These are phyloP conservation scores for Acanthamoeba royreba DNA, from an alignment of 208 protist species.

Conservation along the genomic window DNA sequence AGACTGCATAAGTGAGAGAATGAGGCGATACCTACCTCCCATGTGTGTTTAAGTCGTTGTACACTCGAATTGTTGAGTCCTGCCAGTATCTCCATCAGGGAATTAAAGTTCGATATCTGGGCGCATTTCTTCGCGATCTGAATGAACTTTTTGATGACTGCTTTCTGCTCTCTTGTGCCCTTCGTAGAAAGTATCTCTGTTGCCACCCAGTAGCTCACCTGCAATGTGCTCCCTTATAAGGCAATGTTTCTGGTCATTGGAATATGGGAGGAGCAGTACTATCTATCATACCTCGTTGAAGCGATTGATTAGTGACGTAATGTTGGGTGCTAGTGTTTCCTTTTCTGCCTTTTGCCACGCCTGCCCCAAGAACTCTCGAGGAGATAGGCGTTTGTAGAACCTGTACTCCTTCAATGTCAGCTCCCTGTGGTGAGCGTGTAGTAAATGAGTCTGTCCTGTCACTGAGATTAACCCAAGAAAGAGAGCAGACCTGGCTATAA, in stretches of 20 bases:
- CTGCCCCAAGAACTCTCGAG: not conserved
- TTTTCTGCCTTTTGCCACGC: not conserved
- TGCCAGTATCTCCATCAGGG: not conserved
- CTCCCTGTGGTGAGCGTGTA: not conserved
- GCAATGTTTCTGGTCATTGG: no score
- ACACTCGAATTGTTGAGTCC: not conserved
- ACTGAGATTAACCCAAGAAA: not conserved
- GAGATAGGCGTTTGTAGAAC: not conserved
- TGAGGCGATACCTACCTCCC: not conserved
- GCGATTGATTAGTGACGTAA: constrained; percentile 4
- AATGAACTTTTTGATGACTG: constrained; percentile 6
- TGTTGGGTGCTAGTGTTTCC: not conserved
- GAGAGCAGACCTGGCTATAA: not conserved
- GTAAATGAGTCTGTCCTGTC: not conserved
- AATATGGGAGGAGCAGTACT: no score
- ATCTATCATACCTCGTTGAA: constrained; percentile 23
- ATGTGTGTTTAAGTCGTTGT: not conserved
- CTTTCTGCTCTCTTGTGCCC: not conserved
- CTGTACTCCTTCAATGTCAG: not conserved
- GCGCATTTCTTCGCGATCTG: not conserved
- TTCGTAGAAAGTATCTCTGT: not conserved
- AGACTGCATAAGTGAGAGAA: not conserved
- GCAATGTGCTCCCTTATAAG: no score
- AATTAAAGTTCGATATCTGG: not conserved
- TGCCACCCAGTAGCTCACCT: constrained; percentile 40